These are phyloP conservation scores for Globisporangium lucens DNA, from an alignment of 352 stramenopile genomes.

Conservation along the genomic window DNA sequence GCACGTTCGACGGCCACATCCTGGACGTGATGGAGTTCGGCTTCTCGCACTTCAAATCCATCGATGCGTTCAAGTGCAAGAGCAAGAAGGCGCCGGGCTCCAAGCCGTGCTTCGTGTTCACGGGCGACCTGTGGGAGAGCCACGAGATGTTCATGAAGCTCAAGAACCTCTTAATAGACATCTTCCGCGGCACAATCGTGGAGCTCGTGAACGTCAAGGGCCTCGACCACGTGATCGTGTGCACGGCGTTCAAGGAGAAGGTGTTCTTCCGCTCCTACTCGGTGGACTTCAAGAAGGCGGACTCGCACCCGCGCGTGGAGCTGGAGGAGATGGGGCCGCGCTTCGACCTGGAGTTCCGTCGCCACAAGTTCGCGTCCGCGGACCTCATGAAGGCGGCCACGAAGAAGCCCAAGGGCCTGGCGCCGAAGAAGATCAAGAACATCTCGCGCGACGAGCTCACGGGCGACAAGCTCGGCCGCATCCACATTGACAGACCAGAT, in stretches of 20 bases:
- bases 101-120: constrained; percentile 96
- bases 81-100: constrained; percentile 91
- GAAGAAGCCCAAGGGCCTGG: constrained; percentile 91
- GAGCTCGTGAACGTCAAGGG: constrained; percentile 94
- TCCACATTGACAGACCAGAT: constrained; percentile 98
- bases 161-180: constrained; percentile 95
- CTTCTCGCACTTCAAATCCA: constrained; percentile 93
- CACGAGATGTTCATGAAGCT: constrained; percentile 90
- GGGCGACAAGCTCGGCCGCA: constrained; percentile 96
- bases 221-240: constrained; percentile 97
- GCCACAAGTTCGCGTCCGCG: constrained; percentile 93
- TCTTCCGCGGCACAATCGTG: constrained; percentile 97
- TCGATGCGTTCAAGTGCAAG: constrained; percentile 92
- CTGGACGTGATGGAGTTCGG: constrained; percentile 98
- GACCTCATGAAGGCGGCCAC: constrained; percentile 95
- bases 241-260: constrained; percentile 90
- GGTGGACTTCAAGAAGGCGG: constrained; percentile 92
- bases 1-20: constrained; percentile 97
- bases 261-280: constrained; percentile 97
- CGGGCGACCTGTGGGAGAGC: constrained; percentile 93
- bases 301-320: constrained; percentile 82
- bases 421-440: constrained; percentile 97
- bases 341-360: constrained; percentile 90
- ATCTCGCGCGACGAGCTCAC: constrained; percentile 96
- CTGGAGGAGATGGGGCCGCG: constrained; percentile 90